A percentile compares a stretch with the other conserved stretches of the same genome.
Conservation (phyloP, 1,284 basidiomycete species). For the Tremellales sp. region DNA sequence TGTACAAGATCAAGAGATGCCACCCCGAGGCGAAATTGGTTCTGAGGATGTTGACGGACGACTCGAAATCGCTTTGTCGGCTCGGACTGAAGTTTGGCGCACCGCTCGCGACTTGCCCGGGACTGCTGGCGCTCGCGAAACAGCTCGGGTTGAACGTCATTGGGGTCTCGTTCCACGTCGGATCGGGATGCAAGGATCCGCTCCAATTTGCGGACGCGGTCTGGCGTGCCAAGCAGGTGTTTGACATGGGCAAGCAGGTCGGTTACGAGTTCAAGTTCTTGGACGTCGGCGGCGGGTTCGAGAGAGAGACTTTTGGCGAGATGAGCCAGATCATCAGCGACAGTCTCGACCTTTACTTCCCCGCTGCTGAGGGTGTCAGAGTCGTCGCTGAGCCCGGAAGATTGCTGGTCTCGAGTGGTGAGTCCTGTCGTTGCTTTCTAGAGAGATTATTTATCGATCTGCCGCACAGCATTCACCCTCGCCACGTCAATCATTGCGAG, state of each 20-base stretch:
- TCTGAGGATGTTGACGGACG: constrained; percentile 92
- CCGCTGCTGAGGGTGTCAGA: constrained; percentile 65
- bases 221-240: constrained; percentile 72
- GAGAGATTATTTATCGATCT: constrained; percentile 1
- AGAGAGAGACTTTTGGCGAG: constrained; percentile 79
- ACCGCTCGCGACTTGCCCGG: constrained; percentile 73
- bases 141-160: constrained; percentile 81
- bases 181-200: constrained; percentile 92
- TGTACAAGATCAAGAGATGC: constrained; percentile 86
- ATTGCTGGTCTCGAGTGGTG: constrained; percentile 76
- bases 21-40: constrained; percentile 84
- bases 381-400: constrained; percentile 96
- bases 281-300: constrained; percentile 95
- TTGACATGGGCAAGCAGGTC: constrained; percentile 77
- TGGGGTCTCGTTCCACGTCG: constrained; percentile 97
- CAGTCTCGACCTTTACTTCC: constrained; percentile 79
- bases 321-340: constrained; percentile 70
- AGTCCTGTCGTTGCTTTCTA: constrained; percentile 3
- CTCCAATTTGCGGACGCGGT: constrained; percentile 87
- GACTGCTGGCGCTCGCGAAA: constrained; percentile 72
- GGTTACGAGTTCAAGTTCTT: constrained; percentile 82
- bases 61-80: constrained; percentile 88
- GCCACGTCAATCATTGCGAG: constrained; percentile 93
- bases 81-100: constrained; percentile 98
- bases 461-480: constrained; percentile 70